These are phyloP conservation scores for Aspergillus aculeatus DNA, from an alignment of 2,329 filamentous ascomycete species.

Conservation along the genomic window DNA sequence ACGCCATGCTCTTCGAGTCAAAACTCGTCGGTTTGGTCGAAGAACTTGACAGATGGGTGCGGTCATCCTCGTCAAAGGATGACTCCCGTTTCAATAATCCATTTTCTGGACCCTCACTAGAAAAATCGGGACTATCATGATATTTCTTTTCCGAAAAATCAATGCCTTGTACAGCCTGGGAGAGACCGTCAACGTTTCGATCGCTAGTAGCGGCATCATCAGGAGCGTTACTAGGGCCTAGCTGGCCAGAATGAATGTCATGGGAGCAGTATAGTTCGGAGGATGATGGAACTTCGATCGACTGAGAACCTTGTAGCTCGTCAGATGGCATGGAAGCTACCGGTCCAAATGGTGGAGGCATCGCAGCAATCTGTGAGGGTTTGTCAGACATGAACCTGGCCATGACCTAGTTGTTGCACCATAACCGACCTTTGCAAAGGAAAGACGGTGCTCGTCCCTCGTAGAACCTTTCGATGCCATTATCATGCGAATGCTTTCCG, in stretches of 20 bases:
- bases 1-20: conserved; percentile 91
- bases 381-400: neutral
- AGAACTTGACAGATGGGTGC: conserved; percentile 54
- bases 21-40: conserved; percentile 84
- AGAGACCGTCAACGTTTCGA: conserved; percentile 31
- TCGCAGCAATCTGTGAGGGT: conserved; percentile 43
- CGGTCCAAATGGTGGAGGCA: conserved; percentile 35
- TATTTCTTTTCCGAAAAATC: conserved; percentile 30
- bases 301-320: conserved; percentile 27
- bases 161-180: conserved; percentile 34
- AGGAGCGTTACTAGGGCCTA: conserved; percentile 17
- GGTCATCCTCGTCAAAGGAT: conserved; percentile 47
- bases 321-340: conserved; percentile 26
- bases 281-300: conserved; percentile 16
- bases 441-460: conserved; percentile 48
- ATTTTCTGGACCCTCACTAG: conserved; percentile 29
- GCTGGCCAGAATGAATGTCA: conserved; percentile 19
- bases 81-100: conserved; percentile 36
- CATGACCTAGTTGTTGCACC: neutral
- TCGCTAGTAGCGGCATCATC: conserved; percentile 21
- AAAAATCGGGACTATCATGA: conserved; percentile 26
- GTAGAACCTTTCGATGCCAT: conserved; percentile 36
- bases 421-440: conserved; percentile 70
- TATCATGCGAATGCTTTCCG: conserved; percentile 16
- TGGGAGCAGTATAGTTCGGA: conserved; percentile 22